Evolutionary conservation across 805 yeast genomes (phyloP), one percentile per base, ranked within the genome.

Genomic region (Scheffersomyces ergatensis): DNA sequence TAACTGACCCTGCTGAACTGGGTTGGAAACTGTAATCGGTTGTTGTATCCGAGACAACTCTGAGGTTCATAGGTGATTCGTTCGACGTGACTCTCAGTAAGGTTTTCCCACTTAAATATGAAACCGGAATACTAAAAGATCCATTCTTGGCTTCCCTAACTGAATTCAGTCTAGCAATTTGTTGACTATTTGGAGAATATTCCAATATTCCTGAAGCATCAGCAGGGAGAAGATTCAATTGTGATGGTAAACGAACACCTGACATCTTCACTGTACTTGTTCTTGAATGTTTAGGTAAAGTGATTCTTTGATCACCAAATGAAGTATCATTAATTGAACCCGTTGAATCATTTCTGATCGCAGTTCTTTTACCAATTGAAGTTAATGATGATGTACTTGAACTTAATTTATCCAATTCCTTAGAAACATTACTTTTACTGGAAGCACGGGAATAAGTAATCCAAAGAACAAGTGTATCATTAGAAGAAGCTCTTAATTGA

Each of bases 381-480:
- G 33, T 39, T 33, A 47, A 34, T 8, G 55, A 45, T 1, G 53
- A 39, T 4, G 55, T 38, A n/a, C 50, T 49, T 8, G 54, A 38
- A 21, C 50, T 51, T 36, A 62, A 44, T 34, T 55, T 57, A 35
- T 53, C 53, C 29, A 64, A 45, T 29, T 61, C 64, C 18, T 51
- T 53, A 9, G 58, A 37, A 17, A 61, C 48, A 38, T 48, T 53
- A 19, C 46, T 39, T 24, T 40, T 43, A 12, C 43, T 50, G 45
- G 46, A 46, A 38, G 46, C 60, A 51, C 92, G 79, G 1, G 92
- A 83, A 57, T 86, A 89, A 0, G 96, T 88, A 9, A 92, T 75
- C 97, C 97, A 92, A 16, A 90, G 61, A 3, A 87, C 80, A 38
- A 76, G 74, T 6, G 81, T 70, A 15, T 77, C 80, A 12, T 67